Conservation (phyloP, 306 rosid species). For the Rosa lucieae region DNA sequence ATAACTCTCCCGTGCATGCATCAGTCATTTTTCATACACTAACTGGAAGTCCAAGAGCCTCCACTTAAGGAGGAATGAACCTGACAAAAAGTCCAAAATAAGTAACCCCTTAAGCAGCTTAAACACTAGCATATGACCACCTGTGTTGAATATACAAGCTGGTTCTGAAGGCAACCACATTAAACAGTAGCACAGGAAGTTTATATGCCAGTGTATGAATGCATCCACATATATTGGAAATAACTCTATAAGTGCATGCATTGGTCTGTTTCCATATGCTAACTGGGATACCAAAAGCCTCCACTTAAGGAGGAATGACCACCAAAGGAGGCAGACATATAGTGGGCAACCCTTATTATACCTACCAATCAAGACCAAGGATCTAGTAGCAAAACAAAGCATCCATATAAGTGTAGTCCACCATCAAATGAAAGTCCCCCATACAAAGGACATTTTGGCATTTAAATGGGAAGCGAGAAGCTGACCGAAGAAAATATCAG, state of each 20-base stretch:
- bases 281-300: background rate
- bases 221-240: background rate
- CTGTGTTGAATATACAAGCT: background rate
- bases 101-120: background rate
- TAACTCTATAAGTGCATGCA: background rate
- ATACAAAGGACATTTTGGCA: constrained; percentile 2
- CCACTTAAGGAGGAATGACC: background rate
- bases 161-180: background rate
- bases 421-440: constrained; percentile 4
- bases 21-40: background rate
- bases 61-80: background rate
- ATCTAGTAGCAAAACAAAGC: background rate
- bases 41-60: background rate
- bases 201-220: background rate
- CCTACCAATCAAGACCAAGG: background rate
- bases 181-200: background rate
- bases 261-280: background rate
- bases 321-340: background rate
- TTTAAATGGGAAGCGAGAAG: background rate
- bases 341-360: background rate
- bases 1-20: background rate
- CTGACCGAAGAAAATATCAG: background rate
- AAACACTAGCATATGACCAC: background rate
- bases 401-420: background rate
- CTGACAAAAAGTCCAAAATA: background rate